Conservation (phyloP, 768 basidiomycete species). For the Rickenella mellea region DNA sequence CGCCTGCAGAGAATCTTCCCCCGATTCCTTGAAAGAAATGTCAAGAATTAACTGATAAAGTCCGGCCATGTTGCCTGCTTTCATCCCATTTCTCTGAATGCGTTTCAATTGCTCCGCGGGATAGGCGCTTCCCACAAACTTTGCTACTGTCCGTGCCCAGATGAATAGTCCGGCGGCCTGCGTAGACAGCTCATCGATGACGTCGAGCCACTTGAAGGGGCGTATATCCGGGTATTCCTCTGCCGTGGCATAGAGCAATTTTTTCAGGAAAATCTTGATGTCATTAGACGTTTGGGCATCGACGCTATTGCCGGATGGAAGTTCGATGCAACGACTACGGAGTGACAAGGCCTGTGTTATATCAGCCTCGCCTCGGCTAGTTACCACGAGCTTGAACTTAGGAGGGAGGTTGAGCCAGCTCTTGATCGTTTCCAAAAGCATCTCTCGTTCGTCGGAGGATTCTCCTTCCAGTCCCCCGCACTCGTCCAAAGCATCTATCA, state of each 20-base stretch:
- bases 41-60: constrained; percentile 14
- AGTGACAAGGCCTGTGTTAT: constrained; percentile 6
- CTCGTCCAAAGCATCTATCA: constrained; percentile 24
- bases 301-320: constrained; percentile 11
- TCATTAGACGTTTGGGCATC: constrained; percentile 12
- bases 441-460: constrained; percentile 10
- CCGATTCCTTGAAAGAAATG: constrained; percentile 9
- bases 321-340: constrained; percentile 9
- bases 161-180: constrained; percentile 22
- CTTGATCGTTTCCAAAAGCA: constrained; percentile 14
- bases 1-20: constrained; percentile 6
- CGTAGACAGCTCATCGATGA: constrained; percentile 12
- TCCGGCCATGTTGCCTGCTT: constrained; percentile 9
- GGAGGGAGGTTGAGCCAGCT: constrained; percentile 12
- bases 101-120: no score
- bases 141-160: constrained; percentile 17
- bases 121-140: constrained; percentile 2
- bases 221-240: constrained; percentile 8
- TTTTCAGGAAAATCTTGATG: constrained; percentile 14
- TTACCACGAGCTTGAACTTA: constrained; percentile 18
- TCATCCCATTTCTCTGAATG: no score
- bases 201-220: constrained; percentile 12
- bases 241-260: constrained; percentile 10
- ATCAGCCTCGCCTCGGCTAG: constrained; percentile 14
- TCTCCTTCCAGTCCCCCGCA: constrained; percentile 14